Conservation (phyloP, 352 stramenopile species). For the Lagenidium sp. region DNA sequence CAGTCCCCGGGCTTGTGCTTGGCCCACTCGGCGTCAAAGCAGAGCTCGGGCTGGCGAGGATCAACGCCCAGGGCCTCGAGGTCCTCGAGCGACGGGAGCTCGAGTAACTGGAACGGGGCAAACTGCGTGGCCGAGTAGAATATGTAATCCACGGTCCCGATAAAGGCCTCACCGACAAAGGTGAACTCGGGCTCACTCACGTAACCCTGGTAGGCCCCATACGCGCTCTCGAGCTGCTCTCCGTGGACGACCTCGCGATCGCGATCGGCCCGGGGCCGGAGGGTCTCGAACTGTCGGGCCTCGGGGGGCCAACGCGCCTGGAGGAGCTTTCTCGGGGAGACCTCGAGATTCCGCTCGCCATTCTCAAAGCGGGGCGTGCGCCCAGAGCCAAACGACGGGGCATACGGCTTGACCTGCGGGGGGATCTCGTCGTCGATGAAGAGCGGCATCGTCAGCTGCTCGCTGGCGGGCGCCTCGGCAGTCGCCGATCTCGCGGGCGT, state of each 20-base stretch:
- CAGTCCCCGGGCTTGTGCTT: conserved; percentile 31
- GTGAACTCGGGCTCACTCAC: conserved; percentile 64
- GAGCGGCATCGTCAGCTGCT: conserved; percentile 9
- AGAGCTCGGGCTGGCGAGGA: conserved; percentile 6
- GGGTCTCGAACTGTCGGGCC: conserved; percentile 24
- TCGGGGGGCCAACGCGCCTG: conserved; percentile 7
- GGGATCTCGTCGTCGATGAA: conserved; percentile 26
- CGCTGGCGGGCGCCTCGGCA: conserved; percentile 6
- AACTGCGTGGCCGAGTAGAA: conserved; percentile 58
- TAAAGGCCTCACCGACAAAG: conserved; percentile 41
- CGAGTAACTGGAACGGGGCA: conserved; percentile 43
- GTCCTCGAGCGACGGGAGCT: conserved; percentile 33
- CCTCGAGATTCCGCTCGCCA: conserved; percentile 19
- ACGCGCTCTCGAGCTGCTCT: conserved; percentile 68
- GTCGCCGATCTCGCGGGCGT: no score
- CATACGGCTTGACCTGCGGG: conserved; percentile 40
- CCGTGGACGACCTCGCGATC: conserved; percentile 44
- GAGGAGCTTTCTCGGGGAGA: conserved; percentile 25
- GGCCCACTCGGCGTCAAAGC: conserved; percentile 26
- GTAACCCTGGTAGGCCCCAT: conserved; percentile 38
- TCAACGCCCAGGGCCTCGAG: conserved; percentile 34
- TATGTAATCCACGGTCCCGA: conserved; percentile 79
- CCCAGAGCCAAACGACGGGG: conserved; percentile 41
- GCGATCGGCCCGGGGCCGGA: conserved; percentile 26
- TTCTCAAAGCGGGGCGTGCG: conserved; percentile 56